phyloP scores from a whole-genome alignment of 2,329 filamentous ascomycete genomes.

The Penicillium polonicum region DNA sequence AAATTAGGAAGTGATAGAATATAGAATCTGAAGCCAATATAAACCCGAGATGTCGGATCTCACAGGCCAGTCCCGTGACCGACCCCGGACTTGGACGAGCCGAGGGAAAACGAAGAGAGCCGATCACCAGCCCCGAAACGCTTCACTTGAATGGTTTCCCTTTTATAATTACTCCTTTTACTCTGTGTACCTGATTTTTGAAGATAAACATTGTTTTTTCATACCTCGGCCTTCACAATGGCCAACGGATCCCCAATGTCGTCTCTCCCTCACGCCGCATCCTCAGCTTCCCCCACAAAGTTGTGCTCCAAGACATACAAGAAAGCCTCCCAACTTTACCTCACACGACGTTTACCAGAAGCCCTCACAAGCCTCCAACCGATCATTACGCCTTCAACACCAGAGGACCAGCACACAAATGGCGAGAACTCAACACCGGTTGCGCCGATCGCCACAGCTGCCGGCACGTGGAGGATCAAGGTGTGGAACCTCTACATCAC shows the following conservation, averaged over 20 bases:
- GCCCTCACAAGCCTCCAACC: conserved; percentile 81
- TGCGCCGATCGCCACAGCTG: conserved; percentile 76
- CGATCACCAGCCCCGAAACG: conserved; percentile 18
- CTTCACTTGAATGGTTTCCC: neutral
- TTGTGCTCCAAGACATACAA: conserved; percentile 84
- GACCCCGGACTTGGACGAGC: conserved; percentile 35
- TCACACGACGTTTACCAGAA: conserved; percentile 90
- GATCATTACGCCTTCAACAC: conserved; percentile 63
- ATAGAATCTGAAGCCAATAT: neutral
- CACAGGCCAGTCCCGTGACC: conserved; percentile 32
- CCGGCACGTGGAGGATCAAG: conserved; percentile 81
- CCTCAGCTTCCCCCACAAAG: conserved; percentile 64
- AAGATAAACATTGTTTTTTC: neutral
- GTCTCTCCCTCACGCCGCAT: conserved; percentile 59
- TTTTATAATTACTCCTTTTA: neutral
- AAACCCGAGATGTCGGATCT: neutral
- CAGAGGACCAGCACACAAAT: conserved; percentile 42
- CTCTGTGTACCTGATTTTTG: neutral
- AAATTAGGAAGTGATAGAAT: neutral
- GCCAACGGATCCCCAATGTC: conserved; percentile 33
- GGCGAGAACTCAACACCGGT: conserved; percentile 51
- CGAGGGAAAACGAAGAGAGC: conserved; percentile 35
- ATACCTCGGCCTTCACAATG: conserved; percentile 22
- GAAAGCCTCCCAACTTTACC: conserved; percentile 87
- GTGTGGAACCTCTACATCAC: conserved; percentile 97